These are phyloP conservation scores for Euphorbia schlechtendalii DNA, from an alignment of 441 rosid species.

Conservation along the genomic window DNA sequence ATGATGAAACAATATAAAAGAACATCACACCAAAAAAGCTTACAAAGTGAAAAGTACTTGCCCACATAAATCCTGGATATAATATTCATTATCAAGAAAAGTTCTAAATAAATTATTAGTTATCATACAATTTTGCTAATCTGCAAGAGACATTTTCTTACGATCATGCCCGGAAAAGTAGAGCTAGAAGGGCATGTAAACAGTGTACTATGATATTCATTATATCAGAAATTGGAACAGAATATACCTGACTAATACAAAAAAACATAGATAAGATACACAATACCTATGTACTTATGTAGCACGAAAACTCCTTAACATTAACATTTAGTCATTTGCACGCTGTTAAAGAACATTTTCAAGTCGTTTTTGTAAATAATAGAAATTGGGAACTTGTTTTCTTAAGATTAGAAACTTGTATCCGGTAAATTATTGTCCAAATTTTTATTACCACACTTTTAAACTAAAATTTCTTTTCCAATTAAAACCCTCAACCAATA, in stretches of 20 bases:
- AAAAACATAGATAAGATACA: neutral
- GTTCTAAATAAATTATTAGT: neutral
- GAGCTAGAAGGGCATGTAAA: neutral
- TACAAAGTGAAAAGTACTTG: neutral
- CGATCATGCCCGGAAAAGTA: neutral
- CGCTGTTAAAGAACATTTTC: too few species aligned
- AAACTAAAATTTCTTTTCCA: too few species aligned
- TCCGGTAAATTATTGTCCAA: too few species aligned
- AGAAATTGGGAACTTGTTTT: too few species aligned
- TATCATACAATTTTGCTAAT: neutral
- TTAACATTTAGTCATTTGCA: too few species aligned
- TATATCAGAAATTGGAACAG: neutral
- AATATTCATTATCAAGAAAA: neutral
- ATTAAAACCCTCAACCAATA: too few species aligned
- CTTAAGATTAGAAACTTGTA: too few species aligned
- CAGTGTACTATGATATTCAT: neutral
- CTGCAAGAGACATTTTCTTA: neutral
- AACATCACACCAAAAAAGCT: conserved; percentile 8
- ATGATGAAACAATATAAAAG: neutral
- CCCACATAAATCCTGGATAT: neutral
- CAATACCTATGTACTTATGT: too few species aligned
- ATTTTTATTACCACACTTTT: too few species aligned
- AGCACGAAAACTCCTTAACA: too few species aligned
- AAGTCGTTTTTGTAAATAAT: too few species aligned
- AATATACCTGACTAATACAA: neutral